Percentiles rank a stretch among this genome's conserved stretches.
Conservation (phyloP, 768 basidiomycete species). For the Serendipita indica region DNA sequence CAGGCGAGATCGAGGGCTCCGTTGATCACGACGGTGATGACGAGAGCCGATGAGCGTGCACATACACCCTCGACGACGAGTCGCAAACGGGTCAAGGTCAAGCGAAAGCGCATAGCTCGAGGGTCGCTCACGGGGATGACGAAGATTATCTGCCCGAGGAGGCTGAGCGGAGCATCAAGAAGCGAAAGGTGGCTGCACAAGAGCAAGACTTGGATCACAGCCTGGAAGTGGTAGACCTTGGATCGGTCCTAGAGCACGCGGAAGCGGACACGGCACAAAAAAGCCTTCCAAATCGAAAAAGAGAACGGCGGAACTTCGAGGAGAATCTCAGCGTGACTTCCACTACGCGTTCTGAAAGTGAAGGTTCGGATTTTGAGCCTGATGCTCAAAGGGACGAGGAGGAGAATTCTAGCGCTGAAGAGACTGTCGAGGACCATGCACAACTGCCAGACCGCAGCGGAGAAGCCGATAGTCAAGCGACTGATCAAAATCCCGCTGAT, state of each 20-base stretch:
- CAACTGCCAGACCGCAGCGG: too few species aligned
- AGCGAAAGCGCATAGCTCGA: background rate
- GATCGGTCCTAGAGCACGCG: background rate
- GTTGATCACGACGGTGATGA: too few species aligned
- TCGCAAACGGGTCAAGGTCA: background rate
- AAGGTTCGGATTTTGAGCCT: background rate
- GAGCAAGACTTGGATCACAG: background rate
- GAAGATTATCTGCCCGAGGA: constrained; percentile 3
- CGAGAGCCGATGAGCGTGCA: too few species aligned
- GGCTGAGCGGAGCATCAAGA: background rate
- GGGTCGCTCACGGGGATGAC: background rate
- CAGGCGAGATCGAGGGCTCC: too few species aligned
- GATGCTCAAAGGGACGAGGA: background rate
- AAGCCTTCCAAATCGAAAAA: background rate
- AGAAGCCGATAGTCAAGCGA: background rate
- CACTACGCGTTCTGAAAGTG: background rate
- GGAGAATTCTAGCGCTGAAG: background rate
- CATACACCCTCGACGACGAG: too few species aligned
- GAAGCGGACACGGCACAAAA: background rate
- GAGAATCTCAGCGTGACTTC: too few species aligned
- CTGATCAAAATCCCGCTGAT: background rate
- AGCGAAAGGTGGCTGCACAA: background rate
- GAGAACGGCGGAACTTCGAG: background rate
- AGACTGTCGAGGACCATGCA: too few species aligned
- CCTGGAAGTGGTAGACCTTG: background rate